Conservation (phyloP, 2,329 filamentous ascomycete species). For the Trichoderma sp. region DNA sequence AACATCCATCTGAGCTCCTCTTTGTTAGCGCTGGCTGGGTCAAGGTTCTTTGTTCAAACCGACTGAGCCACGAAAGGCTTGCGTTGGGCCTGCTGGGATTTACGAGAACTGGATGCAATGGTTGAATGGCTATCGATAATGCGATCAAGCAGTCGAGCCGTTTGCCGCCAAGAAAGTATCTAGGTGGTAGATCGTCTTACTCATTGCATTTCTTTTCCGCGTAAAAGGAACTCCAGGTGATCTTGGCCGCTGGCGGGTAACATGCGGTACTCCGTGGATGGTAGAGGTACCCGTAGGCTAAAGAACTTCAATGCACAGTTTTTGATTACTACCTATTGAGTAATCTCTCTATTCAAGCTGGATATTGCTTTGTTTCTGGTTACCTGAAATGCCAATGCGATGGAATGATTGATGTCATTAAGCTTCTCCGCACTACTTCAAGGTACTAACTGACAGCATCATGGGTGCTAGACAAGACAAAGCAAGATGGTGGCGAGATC, state of each 20-base stretch:
- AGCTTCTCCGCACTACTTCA: neutral
- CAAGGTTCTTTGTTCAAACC: neutral
- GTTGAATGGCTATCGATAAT: neutral
- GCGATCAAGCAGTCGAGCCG: neutral
- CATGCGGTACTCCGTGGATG: neutral
- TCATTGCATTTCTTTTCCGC: neutral
- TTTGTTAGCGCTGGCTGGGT: neutral
- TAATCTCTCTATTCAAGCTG: neutral
- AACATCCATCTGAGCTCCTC: neutral
- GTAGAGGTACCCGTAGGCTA: neutral
- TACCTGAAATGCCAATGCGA: too few species aligned
- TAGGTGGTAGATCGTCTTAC: neutral
- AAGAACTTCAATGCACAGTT: neutral
- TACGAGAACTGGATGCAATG: neutral
- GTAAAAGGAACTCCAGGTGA: neutral
- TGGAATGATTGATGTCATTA: neutral
- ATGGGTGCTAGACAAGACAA: neutral
- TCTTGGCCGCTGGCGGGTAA: neutral
- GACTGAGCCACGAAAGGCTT: neutral
- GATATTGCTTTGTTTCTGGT: neutral
- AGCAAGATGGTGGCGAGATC: neutral
- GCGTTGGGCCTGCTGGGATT: neutral
- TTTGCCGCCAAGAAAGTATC: neutral
- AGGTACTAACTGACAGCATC: neutral
- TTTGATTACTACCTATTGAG: neutral